phyloP scores from a whole-genome alignment of 768 basidiomycete species.

The Glaciozyma martinii region DNA sequence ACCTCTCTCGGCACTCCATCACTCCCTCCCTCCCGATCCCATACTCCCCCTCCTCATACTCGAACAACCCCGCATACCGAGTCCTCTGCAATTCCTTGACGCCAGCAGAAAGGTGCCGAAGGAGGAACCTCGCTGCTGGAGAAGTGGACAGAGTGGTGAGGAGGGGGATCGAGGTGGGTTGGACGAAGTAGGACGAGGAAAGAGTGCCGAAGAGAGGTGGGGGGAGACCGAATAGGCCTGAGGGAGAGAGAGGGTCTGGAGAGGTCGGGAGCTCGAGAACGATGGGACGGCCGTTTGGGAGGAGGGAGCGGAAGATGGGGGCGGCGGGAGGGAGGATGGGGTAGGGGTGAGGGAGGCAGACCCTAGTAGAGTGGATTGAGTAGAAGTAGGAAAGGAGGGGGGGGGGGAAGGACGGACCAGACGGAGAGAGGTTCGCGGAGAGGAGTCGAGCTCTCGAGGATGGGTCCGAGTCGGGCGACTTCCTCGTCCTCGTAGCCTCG shows the following conservation, averaged over 20 bases:
- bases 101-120: not conserved
- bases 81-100: conserved; percentile 18
- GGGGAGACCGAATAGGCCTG: conserved; percentile 20
- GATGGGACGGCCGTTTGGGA: conserved; percentile 20
- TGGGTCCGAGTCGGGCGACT: conserved; percentile 11
- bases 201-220: conserved; percentile 11
- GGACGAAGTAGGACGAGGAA: conserved; percentile 5
- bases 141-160: conserved; percentile 19
- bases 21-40: conserved; percentile 22
- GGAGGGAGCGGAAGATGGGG: conserved; percentile 22
- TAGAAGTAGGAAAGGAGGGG: not conserved
- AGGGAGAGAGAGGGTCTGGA: conserved; percentile 6
- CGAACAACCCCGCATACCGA: conserved; percentile 4
- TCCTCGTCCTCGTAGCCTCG: conserved; percentile 24
- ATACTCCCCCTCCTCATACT: conserved; percentile 24
- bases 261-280: conserved; percentile 1
- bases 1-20: conserved; percentile 12
- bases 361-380: conserved; percentile 2
- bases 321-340: conserved; percentile 7
- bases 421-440: conserved; percentile 14
- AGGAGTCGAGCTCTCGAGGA: conserved; percentile 9
- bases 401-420: conserved; percentile 8
- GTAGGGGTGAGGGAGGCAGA: conserved; percentile 16
- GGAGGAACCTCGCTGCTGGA: not conserved
- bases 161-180: conserved; percentile 17